Base-by-base conservation (phyloP, 805 yeast species). In the Candida xiaguanensis region DNA sequence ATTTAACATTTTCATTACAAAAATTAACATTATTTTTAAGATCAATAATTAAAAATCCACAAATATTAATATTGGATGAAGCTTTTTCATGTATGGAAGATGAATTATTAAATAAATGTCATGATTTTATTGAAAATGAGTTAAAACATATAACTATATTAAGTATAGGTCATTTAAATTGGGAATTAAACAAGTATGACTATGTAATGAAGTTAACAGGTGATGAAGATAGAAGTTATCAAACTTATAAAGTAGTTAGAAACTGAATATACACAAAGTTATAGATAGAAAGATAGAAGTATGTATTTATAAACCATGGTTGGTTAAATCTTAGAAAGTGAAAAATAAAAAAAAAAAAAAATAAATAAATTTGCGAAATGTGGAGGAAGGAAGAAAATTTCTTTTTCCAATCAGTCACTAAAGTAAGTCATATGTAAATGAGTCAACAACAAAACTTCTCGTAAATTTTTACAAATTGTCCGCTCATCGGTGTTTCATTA, bases 61-160 rank as follows among this genome's bases (percentile, higher is more conserved):
- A 77, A 35, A 63, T 91, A 1, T 66, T 91, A 38, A 82, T 91
- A 34, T 65, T 91, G 2, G 99, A 91, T 59, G 99, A 91, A 65
- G 95, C 98, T 0, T 78, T 91, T 42, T 85, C 95, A 16, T 95
- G 89, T 12, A 86, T 91, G 93, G 85, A 83, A 28, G 81, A 78
- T 38, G 51, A 46, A 31, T 39, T 67, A 26, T 54, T 67, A 55
- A 34, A 44, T 7, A 44, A 50, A 40, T 68, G 74, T 42, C 72
- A 66, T 41, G 41, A 45, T 6, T 35, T 63, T 13, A 49, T 68
- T 12, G 48, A 47, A 8, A 34, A 41, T 5, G 39, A 53, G 2
- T 47, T 58, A 37, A 18, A 31, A 3, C 42, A 48, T 6, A 85
- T 95, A 0, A 81, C 96, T 0, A 79, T 82, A 2, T 70, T 91